Base-by-base conservation (phyloP, 139 green algal genomes). In the Diplosphaera chodatii region DNA sequence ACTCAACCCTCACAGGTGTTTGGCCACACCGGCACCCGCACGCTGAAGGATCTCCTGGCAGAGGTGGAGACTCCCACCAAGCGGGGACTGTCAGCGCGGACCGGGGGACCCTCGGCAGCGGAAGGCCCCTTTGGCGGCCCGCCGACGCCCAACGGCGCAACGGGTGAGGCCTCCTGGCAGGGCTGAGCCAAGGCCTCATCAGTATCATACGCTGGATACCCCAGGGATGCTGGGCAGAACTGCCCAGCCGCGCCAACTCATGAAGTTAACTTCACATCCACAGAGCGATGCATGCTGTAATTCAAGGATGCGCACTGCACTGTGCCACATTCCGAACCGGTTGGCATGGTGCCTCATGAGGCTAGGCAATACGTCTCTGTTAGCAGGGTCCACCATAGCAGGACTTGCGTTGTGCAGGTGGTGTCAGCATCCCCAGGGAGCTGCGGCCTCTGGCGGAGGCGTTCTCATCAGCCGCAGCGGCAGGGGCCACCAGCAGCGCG, bases 41-140 rank as follows among this genome's bases (percentile, higher is more conserved):
- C 76, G 0, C 32, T 83, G 15, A 41, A 74, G 64, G 55, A 81
- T 40, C 33, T 81, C 40, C 34, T 81, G 41, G 29, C 78, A 22
- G 67, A 74, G 32, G 48, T 40, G 29, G 75, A 72, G 32, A 74
- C 41, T 4, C 56, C 70, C 40, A 55, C 15, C 25, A 33, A 37
- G 20, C 55, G 30, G 31, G 28, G 27, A 27, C 28, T n/a, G 18
- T 33, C 27, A 1, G 16, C n/a, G 13, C 20, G 8, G 23, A 37
- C 31, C 25, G 27, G 16, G 15, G 28, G 29, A 1, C 56, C 16
- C 3, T 32, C 29, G 0, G 1, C 27, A 28, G 15, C 41, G 32
- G 23, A 48, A 28, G 31, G 0, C 23, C 13, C 1, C 30, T 63
- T 5, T 29, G 18, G 5, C 48, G 18, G 28, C 40, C 64, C 15